A percentile compares a stretch with the other conserved stretches of the same genome.
phyloP scores from a whole-genome alignment of 2,329 filamentous ascomycete species.

The Colletotrichum sp. region DNA sequence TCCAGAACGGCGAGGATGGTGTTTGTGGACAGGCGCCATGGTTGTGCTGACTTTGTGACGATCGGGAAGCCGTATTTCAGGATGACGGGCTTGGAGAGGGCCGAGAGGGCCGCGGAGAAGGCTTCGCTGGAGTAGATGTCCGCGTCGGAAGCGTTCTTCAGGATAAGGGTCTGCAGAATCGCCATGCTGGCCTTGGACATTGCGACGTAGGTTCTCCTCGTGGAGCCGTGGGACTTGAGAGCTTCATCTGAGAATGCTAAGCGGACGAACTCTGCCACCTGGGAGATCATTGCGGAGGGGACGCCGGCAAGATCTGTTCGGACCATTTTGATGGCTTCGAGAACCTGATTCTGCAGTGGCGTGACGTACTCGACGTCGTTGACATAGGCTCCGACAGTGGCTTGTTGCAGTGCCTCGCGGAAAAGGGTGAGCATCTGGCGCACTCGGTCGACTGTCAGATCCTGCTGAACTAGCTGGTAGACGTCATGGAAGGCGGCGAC shows the following conservation, averaged over 20 bases:
- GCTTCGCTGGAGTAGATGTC: slow-evolving; percentile 75
- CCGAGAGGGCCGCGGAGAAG: slow-evolving; percentile 67
- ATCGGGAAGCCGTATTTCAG: slow-evolving; percentile 83
- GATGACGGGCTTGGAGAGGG: slow-evolving; percentile 72
- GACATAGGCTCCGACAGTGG: slow-evolving; percentile 70
- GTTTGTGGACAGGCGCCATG: slow-evolving; percentile 83
- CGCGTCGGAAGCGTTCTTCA: slow-evolving; percentile 63
- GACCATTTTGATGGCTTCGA: slow-evolving; percentile 72
- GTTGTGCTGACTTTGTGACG: slow-evolving; percentile 70
- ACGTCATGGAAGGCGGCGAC: slow-evolving; percentile 77
- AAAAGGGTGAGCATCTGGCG: slow-evolving; percentile 74
- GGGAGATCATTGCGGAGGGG: slow-evolving; percentile 69
- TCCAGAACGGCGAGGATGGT: slow-evolving; percentile 72
- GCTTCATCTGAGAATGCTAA: slow-evolving; percentile 65
- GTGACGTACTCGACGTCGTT: slow-evolving; percentile 77
- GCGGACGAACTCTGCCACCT: slow-evolving; percentile 73
- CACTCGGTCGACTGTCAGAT: slow-evolving; percentile 67
- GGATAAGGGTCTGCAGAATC: slow-evolving; percentile 66
- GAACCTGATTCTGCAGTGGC: slow-evolving; percentile 71
- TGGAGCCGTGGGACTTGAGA: slow-evolving; percentile 32
- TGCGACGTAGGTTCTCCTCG: slow-evolving; percentile 82
- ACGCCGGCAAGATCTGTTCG: slow-evolving; percentile 69
- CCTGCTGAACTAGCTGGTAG: slow-evolving; percentile 73
- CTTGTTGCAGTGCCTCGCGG: slow-evolving; percentile 72
- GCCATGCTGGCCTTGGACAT: slow-evolving; percentile 84